Evolutionary conservation across 805 yeast genomes (phyloP).

Genomic region (Candida manassasensis): DNA sequence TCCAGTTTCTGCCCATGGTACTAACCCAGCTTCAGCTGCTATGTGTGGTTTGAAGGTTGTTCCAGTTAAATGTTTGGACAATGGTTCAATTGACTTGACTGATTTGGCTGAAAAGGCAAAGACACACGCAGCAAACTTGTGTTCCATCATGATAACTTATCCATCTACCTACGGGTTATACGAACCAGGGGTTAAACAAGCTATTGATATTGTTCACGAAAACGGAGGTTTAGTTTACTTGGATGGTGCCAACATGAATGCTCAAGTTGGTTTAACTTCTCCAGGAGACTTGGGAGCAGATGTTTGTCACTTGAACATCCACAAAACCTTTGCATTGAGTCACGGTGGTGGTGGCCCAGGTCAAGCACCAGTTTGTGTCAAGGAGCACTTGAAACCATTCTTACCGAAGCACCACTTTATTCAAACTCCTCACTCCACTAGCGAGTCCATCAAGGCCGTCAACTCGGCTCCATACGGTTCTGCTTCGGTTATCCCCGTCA

Average conservation of each 20-base stretch:
- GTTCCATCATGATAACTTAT: conserved; percentile 94
- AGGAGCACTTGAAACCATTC: conserved; percentile 69
- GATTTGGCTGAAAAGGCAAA: conserved; percentile 73
- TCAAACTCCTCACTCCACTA: conserved; percentile 44
- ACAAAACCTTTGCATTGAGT: conserved; percentile 95
- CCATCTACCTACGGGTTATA: conserved; percentile 97
- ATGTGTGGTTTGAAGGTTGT: conserved; percentile 95
- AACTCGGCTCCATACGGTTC: conserved; percentile 95
- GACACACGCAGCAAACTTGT: conserved; percentile 63
- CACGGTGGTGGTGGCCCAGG: conserved; percentile 99
- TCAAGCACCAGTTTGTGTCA: conserved; percentile 96
- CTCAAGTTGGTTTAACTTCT: conserved; percentile 94
- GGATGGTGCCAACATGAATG: conserved; percentile 99
- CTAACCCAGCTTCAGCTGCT: conserved; percentile 97
- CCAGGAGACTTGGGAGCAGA: conserved; percentile 98
- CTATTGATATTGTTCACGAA: conserved; percentile 78
- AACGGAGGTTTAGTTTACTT: conserved; percentile 94
- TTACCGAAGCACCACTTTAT: conserved; percentile 75
- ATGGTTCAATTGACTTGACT: conserved; percentile 80
- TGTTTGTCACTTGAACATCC: conserved; percentile 94
- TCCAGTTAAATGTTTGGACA: conserved; percentile 77
- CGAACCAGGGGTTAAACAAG: conserved; percentile 84
- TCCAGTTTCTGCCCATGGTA: conserved; percentile 97
- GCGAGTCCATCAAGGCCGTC: conserved; percentile 65
- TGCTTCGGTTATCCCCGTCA: conserved; percentile 87